These are phyloP conservation scores for Kwoniella mangroviensis DNA, from an alignment of 768 basidiomycete genomes.

Conservation along the genomic window DNA sequence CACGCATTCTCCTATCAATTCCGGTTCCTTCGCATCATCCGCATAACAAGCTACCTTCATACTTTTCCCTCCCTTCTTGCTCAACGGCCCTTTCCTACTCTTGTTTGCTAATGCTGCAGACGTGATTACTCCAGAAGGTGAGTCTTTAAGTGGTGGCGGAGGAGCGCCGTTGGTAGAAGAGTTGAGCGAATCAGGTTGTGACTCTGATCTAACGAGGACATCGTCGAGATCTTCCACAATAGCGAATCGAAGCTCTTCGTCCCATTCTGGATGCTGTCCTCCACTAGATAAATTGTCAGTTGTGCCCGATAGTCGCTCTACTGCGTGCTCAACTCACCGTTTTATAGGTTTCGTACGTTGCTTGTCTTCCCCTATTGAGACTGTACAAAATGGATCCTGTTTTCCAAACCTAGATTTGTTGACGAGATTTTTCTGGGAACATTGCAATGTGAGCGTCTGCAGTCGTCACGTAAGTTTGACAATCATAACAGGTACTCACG, in stretches of 20 bases:
- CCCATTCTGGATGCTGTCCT: slow-evolving; percentile 93
- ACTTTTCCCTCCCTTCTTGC: slow-evolving; percentile 58
- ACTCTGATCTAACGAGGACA: slow-evolving; percentile 46
- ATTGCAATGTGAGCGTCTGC: background rate
- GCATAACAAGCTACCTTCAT: slow-evolving; percentile 79
- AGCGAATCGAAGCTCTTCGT: slow-evolving; percentile 82
- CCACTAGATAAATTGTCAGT: slow-evolving; percentile 61
- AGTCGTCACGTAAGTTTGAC: background rate
- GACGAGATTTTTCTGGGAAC: slow-evolving; percentile 66
- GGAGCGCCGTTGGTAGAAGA: slow-evolving; percentile 33
- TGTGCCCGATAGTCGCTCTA: background rate
- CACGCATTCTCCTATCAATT: slow-evolving; percentile 75
- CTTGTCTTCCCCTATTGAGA: slow-evolving; percentile 67
- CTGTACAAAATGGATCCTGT: slow-evolving; percentile 82
- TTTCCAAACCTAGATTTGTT: slow-evolving; percentile 87
- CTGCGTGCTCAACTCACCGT: slow-evolving; percentile 54
- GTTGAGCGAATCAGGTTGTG: slow-evolving; percentile 27
- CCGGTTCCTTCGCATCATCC: slow-evolving; percentile 76
- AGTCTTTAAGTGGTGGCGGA: slow-evolving; percentile 32
- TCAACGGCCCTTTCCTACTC: slow-evolving; percentile 41
- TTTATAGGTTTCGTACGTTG: slow-evolving; percentile 74
- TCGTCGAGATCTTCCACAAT: slow-evolving; percentile 65
- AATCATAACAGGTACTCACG: slow-evolving; percentile 63
- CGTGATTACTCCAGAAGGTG: slow-evolving; percentile 36
- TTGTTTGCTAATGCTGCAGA: slow-evolving; percentile 45